Base-by-base conservation (phyloP, 352 stramenopile genomes). In the Globisporangium sylvaticum region DNA sequence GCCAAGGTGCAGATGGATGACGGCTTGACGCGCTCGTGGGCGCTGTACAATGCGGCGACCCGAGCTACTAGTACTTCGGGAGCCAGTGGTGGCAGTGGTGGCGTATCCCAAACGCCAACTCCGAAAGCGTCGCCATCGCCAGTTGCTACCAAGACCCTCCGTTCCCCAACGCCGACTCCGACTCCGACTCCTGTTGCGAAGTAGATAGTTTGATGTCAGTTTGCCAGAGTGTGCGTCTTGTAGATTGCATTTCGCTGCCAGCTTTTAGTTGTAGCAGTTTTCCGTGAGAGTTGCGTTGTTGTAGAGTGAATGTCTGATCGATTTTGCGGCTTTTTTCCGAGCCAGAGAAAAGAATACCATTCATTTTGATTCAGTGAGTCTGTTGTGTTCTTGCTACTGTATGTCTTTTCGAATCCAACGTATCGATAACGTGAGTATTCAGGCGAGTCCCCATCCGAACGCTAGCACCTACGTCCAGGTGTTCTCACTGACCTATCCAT, bases 1-100 rank as follows among this genome's bases (percentile, higher is more conserved):
- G 58, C 70, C 56, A 78, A 73, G 18, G 81, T 83, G 12, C 78
- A 74, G 10, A 77, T 91, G 74, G 84, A 93, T 69, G 81, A 90
- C 44, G 84, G 84, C 2, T 59, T 91, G 15, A 80, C 79, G n/a
- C 77, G 74, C 0, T 81, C 82, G 4, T 91, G 81, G 82, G 84
- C 84, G 39, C 58, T 91, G n/a, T 93, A 91, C 70, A 84, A 86
- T 22, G 84, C 84, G 2, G 82, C 82, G 20, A 87, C 76, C 27
- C 74, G 78, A 20, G 32, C 61, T 34, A 44, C 46, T 31, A 31
- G 29, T 12, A 9, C 32, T 37, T 10, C 32, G 3, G 32, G 32
- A 37, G 8, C 32, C 32, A 37, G 32, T 15, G 34, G 22, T 18
- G 46, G 59, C 10, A 64, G 42, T 32, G 25, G 8, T 25, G 42